A percentile compares a stretch with the other conserved stretches of the same genome.
These are phyloP conservation scores for Nothomitra cinnamomea DNA, from an alignment of 2,329 filamentous ascomycete genomes.

Conservation along the genomic window DNA sequence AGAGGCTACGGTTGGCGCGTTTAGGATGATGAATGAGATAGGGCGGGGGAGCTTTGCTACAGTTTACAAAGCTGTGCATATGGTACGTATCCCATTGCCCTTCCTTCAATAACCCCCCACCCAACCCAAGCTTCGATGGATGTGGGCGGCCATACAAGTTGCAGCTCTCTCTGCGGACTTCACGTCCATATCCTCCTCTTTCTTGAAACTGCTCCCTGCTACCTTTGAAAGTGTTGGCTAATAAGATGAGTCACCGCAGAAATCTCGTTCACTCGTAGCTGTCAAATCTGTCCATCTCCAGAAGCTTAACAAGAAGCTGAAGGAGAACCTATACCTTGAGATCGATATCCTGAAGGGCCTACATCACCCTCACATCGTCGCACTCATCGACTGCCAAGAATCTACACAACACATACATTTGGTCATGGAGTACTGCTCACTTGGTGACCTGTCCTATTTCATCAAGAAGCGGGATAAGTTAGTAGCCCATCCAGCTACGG, in stretches of 20 bases:
- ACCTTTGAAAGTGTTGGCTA: slow-evolving; percentile 2
- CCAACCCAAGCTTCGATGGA: neutral
- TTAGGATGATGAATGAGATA: slow-evolving; percentile 73
- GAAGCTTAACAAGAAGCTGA: slow-evolving; percentile 88
- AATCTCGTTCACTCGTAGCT: slow-evolving; percentile 66
- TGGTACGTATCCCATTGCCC: slow-evolving; percentile 39
- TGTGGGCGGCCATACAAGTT: neutral
- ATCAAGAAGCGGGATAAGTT: slow-evolving; percentile 87
- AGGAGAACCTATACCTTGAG: slow-evolving; percentile 88
- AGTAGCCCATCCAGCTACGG: slow-evolving; percentile 60
- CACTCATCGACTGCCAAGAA: slow-evolving; percentile 87
- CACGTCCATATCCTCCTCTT: neutral
- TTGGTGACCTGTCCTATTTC: slow-evolving; percentile 86
- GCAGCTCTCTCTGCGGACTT: neutral
- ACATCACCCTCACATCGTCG: slow-evolving; percentile 91
- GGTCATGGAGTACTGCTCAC: slow-evolving; percentile 95
- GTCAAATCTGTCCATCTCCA: slow-evolving; percentile 90
- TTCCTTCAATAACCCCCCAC: neutral
- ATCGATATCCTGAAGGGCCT: slow-evolving; percentile 90
- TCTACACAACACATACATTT: slow-evolving; percentile 79
- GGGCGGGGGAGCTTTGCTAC: slow-evolving; percentile 96
- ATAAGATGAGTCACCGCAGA: slow-evolving; percentile 29
- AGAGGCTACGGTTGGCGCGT: slow-evolving; percentile 47
- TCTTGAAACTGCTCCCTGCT: slow-evolving; percentile 2
- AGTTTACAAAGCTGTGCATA: slow-evolving; percentile 75